These are phyloP conservation scores for Phytophthora tubulina DNA, from an alignment of 352 stramenopile genomes.

Conservation along the genomic window DNA sequence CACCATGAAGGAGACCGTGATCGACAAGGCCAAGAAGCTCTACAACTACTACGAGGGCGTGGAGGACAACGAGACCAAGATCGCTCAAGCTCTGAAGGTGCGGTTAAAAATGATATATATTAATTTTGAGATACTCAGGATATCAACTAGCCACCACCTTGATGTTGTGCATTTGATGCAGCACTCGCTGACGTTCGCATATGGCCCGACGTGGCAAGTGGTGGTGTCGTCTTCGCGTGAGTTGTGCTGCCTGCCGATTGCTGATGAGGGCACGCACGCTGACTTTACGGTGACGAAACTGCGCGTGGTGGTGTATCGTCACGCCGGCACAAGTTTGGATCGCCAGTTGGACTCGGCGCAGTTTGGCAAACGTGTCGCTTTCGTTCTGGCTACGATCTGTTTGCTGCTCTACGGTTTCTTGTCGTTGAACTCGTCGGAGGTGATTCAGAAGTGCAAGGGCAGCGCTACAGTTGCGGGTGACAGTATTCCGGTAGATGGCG, in stretches of 20 bases:
- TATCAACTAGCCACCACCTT: slow-evolving; percentile 10
- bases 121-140: neutral
- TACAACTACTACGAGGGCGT: slow-evolving; percentile 51
- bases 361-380: slow-evolving; percentile 63
- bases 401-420: slow-evolving; percentile 73
- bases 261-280: slow-evolving; percentile 47
- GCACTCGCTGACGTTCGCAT: slow-evolving; percentile 68
- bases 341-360: slow-evolving; percentile 65
- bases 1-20: slow-evolving; percentile 49
- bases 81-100: slow-evolving; percentile 74
- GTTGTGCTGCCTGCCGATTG: slow-evolving; percentile 67
- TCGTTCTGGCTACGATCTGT: slow-evolving; percentile 70
- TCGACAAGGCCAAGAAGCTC: slow-evolving; percentile 52
- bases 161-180: slow-evolving; percentile 14
- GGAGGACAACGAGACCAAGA: slow-evolving; percentile 52
- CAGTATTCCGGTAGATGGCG: slow-evolving; percentile 23
- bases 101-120: neutral
- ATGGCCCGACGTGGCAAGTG: slow-evolving; percentile 81
- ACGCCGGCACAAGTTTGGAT: slow-evolving; percentile 63
- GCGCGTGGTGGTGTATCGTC: slow-evolving; percentile 77
- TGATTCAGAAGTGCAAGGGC: slow-evolving; percentile 48
- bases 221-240: slow-evolving; percentile 63
- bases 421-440: slow-evolving; percentile 56
- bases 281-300: slow-evolving; percentile 66
- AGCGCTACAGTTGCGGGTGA: slow-evolving; percentile 19